These are phyloP conservation scores for Galerina sulciceps DNA, from an alignment of 768 basidiomycete genomes.

Conservation along the genomic window DNA sequence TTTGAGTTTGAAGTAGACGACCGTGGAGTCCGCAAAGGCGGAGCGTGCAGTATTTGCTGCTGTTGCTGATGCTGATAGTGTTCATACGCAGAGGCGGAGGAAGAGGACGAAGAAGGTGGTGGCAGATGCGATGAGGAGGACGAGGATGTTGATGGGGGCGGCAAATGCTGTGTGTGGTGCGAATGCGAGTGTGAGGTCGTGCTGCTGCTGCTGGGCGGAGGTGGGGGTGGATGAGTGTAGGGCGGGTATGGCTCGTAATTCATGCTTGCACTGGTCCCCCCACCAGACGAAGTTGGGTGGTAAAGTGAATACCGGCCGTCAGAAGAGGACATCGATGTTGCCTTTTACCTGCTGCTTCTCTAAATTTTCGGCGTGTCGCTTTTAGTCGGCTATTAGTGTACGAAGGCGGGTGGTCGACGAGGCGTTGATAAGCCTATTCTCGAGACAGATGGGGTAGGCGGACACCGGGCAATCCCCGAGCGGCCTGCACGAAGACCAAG, in stretches of 20 bases:
- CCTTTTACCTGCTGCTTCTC: not conserved
- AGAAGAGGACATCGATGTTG: slow-evolving; percentile 43
- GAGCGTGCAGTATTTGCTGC: slow-evolving; percentile 20
- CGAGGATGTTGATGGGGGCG: slow-evolving; percentile 22
- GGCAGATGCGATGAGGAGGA: slow-evolving; percentile 24
- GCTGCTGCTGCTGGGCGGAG: slow-evolving; percentile 13
- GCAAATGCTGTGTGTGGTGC: slow-evolving; percentile 20
- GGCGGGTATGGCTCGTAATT: slow-evolving; percentile 42
- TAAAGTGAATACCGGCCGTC: slow-evolving; percentile 60
- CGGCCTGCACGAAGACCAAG: not conserved
- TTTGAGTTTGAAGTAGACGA: slow-evolving; percentile 21
- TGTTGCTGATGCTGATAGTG: slow-evolving; percentile 17
- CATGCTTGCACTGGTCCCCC: slow-evolving; percentile 34
- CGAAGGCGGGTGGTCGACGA: not conserved
- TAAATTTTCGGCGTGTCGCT: not conserved
- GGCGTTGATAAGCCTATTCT: slow-evolving; percentile 7
- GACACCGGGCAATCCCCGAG: slow-evolving; percentile 3
- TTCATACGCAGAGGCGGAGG: slow-evolving; percentile 23
- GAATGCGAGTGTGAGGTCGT: not conserved
- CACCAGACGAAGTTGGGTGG: slow-evolving; percentile 40
- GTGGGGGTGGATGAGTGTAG: slow-evolving; percentile 18
- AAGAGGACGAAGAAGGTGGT: slow-evolving; percentile 21
- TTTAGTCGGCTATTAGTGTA: not conserved
- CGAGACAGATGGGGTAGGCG: not conserved
- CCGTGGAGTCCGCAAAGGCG: slow-evolving; percentile 23